phyloP scores from a whole-genome alignment of 768 basidiomycete species.

The Sistotremastrum niveocremeum region DNA sequence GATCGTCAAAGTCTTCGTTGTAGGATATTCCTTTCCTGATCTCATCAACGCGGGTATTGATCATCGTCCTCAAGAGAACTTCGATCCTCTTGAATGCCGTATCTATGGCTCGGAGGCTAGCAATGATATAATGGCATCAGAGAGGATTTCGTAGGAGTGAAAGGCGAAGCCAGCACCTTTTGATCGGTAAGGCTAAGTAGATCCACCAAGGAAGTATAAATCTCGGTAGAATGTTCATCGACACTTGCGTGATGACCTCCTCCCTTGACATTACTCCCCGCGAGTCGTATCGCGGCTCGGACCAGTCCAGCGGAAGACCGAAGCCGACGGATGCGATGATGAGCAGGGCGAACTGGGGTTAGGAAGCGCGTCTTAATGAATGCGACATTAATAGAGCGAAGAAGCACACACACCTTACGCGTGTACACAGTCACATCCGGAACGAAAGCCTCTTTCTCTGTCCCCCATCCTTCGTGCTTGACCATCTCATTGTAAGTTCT shows the following conservation, averaged over 20 bases:
- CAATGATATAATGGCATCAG: too few relatives aligned
- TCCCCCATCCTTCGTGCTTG: slow-evolving; percentile 19
- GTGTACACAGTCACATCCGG: slow-evolving; percentile 8
- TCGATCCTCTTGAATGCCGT: slow-evolving; percentile 5
- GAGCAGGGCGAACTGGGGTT: slow-evolving; percentile 9
- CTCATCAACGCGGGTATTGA: slow-evolving; percentile 5
- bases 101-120: slow-evolving; percentile 1
- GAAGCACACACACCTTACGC: background rate
- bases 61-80: slow-evolving; percentile 7
- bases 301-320: slow-evolving; percentile 14
- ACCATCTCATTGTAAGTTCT: slow-evolving; percentile 29
- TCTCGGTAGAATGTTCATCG: background rate
- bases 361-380: background rate
- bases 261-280: slow-evolving; percentile 2
- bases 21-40: background rate
- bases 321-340: slow-evolving; percentile 18
- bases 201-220: slow-evolving; percentile 1
- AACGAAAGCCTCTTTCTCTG: background rate
- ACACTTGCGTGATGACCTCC: slow-evolving; percentile 1
- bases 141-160: too few relatives aligned
- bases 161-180: background rate
- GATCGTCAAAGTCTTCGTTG: slow-evolving; percentile 3
- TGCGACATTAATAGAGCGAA: background rate
- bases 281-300: background rate
- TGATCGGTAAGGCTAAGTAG: background rate